These are phyloP conservation scores for Sarcocystis neurona DNA, from an alignment of 169 alveolate species.

Conservation along the genomic window DNA sequence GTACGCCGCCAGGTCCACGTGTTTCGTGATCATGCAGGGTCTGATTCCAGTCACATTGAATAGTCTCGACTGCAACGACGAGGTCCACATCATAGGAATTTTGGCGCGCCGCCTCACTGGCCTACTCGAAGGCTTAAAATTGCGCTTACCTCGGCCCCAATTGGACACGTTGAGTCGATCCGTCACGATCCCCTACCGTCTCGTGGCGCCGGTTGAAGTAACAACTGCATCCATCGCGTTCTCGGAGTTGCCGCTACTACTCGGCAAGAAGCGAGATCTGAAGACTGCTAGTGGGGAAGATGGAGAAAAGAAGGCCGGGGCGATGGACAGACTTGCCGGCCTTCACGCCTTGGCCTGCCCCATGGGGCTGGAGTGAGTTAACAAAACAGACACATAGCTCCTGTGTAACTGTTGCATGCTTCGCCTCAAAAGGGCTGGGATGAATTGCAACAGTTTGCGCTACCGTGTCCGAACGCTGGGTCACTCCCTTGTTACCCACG, in stretches of 20 bases:
- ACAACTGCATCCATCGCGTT: constrained; percentile 17
- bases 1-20: not conserved
- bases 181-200: not conserved
- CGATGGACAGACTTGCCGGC: not conserved
- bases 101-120: constrained; percentile 7
- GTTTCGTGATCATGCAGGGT: too few relatives aligned
- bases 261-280: constrained; percentile 11
- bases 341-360: constrained; percentile 28
- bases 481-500: not conserved
- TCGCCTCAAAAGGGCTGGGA: too few relatives aligned
- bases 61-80: constrained; percentile 27
- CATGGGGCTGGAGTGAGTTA: constrained; percentile 24
- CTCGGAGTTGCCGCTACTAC: constrained; percentile 15
- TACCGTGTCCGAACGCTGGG: not conserved
- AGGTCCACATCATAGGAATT: not conserved
- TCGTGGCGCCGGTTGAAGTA: constrained; percentile 19
- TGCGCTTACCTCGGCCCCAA: constrained; percentile 21
- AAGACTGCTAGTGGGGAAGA: not conserved
- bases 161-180: not conserved
- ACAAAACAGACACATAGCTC: too few relatives aligned
- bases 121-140: constrained; percentile 22
- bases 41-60: constrained; percentile 29
- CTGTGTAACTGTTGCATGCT: too few relatives aligned
- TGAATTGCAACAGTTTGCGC: too few relatives aligned
- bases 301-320: constrained; percentile 17